Evolutionary conservation across 139 green algal species (phyloP).

Genomic region (Chlorella sp.): DNA sequence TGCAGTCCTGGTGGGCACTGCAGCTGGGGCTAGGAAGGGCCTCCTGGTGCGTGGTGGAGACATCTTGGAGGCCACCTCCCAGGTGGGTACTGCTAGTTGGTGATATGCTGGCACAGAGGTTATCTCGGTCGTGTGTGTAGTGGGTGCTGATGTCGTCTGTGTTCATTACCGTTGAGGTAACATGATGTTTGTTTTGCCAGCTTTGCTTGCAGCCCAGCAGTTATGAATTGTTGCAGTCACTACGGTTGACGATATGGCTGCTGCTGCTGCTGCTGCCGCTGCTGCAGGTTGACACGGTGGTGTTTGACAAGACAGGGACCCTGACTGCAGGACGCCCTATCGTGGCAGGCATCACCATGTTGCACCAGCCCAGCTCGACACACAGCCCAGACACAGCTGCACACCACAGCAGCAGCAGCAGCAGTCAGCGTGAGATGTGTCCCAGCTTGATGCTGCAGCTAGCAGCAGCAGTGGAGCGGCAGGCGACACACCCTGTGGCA

Average conservation of each 20-base stretch:
- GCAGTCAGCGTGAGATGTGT: neutral
- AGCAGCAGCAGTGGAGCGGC: conserved; percentile 65
- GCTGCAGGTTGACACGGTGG: conserved; percentile 68
- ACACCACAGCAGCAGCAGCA: neutral
- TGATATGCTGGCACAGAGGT: too few relatives aligned
- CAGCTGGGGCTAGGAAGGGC: conserved; percentile 61
- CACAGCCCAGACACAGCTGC: too few relatives aligned
- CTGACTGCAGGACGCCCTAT: conserved; percentile 74
- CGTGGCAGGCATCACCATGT: conserved; percentile 32
- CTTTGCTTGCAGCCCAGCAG: neutral
- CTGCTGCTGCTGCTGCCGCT: neutral
- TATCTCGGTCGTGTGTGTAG: too few relatives aligned
- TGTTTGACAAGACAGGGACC: conserved; percentile 96
- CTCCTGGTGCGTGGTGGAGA: conserved; percentile 84
- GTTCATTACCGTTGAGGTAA: too few relatives aligned
- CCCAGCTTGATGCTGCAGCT: conserved; percentile 49
- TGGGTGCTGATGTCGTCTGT: too few relatives aligned
- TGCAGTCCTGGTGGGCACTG: conserved; percentile 86
- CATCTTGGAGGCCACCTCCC: conserved; percentile 58
- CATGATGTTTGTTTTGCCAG: too few relatives aligned
- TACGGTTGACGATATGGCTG: too few relatives aligned
- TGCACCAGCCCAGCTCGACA: neutral
- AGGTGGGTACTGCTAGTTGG: too few relatives aligned
- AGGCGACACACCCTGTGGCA: conserved; percentile 72
- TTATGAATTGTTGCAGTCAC: too few relatives aligned